Evolutionary conservation across 176 grass and related monocot genomes (phyloP).

Genomic region (Leersia perrieri): DNA sequence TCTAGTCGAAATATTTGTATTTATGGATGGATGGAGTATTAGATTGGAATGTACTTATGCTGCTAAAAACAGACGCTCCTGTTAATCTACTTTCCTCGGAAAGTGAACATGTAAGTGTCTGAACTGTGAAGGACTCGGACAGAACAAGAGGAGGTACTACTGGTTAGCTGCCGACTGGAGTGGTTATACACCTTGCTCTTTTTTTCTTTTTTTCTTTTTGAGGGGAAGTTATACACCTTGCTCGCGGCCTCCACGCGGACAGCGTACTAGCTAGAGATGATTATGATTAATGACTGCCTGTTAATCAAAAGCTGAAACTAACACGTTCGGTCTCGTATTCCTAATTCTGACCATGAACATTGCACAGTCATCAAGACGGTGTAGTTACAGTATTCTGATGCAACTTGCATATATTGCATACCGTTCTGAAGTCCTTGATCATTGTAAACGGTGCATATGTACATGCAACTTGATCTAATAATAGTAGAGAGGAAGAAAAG

Average conservation of each 20-base stretch:
- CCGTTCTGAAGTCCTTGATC: accelerated
- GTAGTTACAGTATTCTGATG: background rate
- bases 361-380: background rate
- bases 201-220: no score
- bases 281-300: background rate
- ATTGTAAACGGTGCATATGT: background rate
- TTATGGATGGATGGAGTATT: no score
- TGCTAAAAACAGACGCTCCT: no score
- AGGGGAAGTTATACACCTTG: no score
- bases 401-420: background rate
- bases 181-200: background rate
- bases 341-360: background rate
- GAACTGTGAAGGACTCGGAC: background rate
- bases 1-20: no score
- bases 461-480: background rate
- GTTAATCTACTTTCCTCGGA: no score
- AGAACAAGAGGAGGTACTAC: background rate
- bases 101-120: background rate
- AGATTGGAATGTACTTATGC: no score
- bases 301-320: background rate
- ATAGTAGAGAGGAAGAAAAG: background rate
- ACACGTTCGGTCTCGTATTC: background rate
- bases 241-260: background rate
- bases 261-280: background rate
- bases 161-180: background rate